Evolutionary conservation across 1,139 yeast genomes (phyloP).

Genomic region (Hansenula sp.): DNA sequence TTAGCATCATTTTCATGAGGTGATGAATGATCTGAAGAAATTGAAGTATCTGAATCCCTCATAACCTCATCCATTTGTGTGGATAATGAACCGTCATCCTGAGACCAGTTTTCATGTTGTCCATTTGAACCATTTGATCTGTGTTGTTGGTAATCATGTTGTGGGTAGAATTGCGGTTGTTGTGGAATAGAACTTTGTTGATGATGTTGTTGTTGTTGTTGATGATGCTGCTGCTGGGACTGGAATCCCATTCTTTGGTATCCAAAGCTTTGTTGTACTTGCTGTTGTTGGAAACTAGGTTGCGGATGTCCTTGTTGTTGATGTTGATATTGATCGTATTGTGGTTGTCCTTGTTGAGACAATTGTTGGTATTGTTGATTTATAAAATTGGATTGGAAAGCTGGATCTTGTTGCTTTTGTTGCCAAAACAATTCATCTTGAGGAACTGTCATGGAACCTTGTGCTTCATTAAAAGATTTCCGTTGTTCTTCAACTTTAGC

Average conservation of each 20-base stretch:
- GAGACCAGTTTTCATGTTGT: conserved; percentile 35
- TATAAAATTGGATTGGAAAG: conserved; percentile 2
- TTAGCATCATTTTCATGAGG: conserved; percentile 18
- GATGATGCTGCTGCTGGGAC: conserved; percentile 16
- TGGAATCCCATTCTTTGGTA: conserved; percentile 17
- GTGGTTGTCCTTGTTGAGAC: conserved; percentile 10
- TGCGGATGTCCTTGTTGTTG: conserved; percentile 18
- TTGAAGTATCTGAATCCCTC: conserved; percentile 35
- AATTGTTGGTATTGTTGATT: conserved; percentile 20
- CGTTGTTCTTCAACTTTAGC: conserved; percentile 4
- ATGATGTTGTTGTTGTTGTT: conserved; percentile 13
- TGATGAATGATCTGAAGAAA: conserved; percentile 30
- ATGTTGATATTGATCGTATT: conserved; percentile 19
- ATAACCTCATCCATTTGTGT: conserved; percentile 26
- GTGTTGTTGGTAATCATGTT: conserved; percentile 23
- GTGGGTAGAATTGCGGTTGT: conserved; percentile 3
- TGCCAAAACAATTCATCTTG: conserved; percentile 4
- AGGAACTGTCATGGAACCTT: background rate
- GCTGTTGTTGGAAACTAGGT: conserved; percentile 19
- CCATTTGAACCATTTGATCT: conserved; percentile 34
- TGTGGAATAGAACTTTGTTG: background rate
- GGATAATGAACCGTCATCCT: conserved; percentile 26
- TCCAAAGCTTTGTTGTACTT: conserved; percentile 18
- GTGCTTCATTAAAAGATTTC: background rate
- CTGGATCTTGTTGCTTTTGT: conserved; percentile 11